Percentiles rank a stretch among this genome's conserved stretches.
Conservation (phyloP, 495 filamentous ascomycete species). For the Cudoniella acicularis region DNA sequence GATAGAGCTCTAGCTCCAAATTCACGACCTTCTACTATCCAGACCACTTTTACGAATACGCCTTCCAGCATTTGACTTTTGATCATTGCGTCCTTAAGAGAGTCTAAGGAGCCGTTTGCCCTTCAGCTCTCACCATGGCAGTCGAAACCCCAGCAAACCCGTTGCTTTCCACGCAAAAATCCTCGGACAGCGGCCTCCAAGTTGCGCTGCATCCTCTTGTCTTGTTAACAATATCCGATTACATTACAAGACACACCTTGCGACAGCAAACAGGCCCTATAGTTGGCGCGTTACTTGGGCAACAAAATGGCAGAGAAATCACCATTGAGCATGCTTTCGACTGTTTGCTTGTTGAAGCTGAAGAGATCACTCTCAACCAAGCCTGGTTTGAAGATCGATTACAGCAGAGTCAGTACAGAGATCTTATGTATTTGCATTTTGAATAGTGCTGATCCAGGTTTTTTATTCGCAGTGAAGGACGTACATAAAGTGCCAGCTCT, state of each 20-base stretch:
- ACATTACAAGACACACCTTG: slow-evolving; percentile 85
- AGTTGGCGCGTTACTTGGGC: slow-evolving; percentile 81
- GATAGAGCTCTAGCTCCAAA: neutral
- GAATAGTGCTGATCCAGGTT: neutral
- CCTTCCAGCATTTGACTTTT: neutral
- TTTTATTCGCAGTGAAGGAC: slow-evolving; percentile 61
- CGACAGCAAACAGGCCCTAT: slow-evolving; percentile 70
- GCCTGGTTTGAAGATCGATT: slow-evolving; percentile 77
- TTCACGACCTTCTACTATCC: neutral
- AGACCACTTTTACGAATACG: neutral
- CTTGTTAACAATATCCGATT: slow-evolving; percentile 93
- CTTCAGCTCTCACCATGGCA: slow-evolving; percentile 16
- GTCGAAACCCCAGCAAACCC: slow-evolving; percentile 23
- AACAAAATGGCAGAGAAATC: slow-evolving; percentile 85
- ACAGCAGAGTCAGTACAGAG: slow-evolving; percentile 66
- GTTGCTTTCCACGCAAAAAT: slow-evolving; percentile 46
- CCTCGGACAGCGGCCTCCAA: slow-evolving; percentile 73
- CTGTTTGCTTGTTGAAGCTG: slow-evolving; percentile 55
- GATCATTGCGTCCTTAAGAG: neutral
- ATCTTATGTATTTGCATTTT: neutral
- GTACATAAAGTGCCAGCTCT: slow-evolving; percentile 80
- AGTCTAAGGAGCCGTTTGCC: neutral
- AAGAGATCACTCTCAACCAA: slow-evolving; percentile 51
- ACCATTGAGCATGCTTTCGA: slow-evolving; percentile 93
- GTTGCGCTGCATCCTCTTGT: slow-evolving; percentile 91